Evolutionary conservation across 257 asterid genomes (phyloP).

Genomic region (Nicotiana otophora): DNA sequence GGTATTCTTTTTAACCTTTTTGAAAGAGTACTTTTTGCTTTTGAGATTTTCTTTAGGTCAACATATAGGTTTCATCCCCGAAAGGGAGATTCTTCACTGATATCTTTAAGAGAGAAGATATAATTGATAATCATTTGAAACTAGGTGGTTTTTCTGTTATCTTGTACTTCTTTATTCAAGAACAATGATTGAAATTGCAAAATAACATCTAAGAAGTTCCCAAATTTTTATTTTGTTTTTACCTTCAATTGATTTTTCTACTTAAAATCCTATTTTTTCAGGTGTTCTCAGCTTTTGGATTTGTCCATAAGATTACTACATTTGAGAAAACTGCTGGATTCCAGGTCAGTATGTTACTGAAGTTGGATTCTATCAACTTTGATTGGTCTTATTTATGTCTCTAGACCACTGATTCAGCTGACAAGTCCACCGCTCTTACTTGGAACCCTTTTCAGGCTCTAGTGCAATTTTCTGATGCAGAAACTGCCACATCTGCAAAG

Average conservation of each 20-base stretch:
- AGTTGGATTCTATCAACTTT: not conserved
- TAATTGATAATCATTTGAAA: not conserved
- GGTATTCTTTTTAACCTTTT: not conserved
- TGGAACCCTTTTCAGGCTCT: slow-evolving; percentile 49
- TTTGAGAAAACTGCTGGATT: slow-evolving; percentile 98
- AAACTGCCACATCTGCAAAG: slow-evolving; percentile 81
- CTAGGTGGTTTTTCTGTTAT: not conserved
- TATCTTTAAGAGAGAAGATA: not conserved
- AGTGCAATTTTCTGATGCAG: slow-evolving; percentile 86
- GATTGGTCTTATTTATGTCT: not conserved
- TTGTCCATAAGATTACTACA: slow-evolving; percentile 86
- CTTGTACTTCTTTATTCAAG: not conserved
- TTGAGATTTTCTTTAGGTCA: not conserved
- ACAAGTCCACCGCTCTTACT: not conserved
- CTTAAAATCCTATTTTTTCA: slow-evolving; percentile 21
- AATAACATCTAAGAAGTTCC: not conserved
- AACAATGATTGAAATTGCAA: not conserved
- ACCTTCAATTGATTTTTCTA: not conserved
- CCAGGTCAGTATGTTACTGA: slow-evolving; percentile 47
- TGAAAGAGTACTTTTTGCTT: not conserved
- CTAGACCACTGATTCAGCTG: not conserved
- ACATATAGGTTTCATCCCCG: not conserved
- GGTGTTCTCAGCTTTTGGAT: slow-evolving; percentile 92
- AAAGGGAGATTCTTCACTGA: not conserved
- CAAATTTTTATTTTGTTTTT: not conserved